Conservation (phyloP, 2,329 filamentous ascomycete species). For the Exserohilum turcica region DNA sequence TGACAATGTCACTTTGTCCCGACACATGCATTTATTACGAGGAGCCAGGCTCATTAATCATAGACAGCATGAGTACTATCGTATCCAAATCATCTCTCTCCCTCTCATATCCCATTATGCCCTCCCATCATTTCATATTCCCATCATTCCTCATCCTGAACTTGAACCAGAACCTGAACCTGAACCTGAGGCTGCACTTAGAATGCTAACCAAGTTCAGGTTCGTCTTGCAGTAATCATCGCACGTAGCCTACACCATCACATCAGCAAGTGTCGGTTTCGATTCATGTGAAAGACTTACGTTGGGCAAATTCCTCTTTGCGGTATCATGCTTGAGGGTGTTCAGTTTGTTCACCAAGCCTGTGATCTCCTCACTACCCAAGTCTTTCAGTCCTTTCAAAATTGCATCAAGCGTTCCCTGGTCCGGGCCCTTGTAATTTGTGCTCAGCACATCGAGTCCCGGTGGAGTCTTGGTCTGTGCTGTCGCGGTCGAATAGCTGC, state of each 20-base stretch:
- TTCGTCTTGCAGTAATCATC: conserved; percentile 25
- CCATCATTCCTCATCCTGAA: too few species aligned
- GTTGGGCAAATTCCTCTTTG: conserved; percentile 8
- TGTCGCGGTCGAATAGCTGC: conserved; percentile 17
- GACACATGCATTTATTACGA: background rate
- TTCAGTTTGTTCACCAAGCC: conserved; percentile 5
- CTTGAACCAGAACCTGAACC: too few species aligned
- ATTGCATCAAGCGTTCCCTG: conserved; percentile 12
- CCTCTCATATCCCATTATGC: background rate
- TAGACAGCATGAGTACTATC: background rate
- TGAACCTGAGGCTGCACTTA: too few species aligned
- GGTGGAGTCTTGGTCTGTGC: conserved; percentile 15
- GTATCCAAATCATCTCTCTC: too few species aligned
- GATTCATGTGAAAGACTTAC: background rate
- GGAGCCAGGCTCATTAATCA: background rate
- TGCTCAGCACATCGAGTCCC: conserved; percentile 26
- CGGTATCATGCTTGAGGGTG: conserved; percentile 16
- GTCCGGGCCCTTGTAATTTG: conserved; percentile 9
- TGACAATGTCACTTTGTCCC: background rate
- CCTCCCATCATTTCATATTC: too few species aligned
- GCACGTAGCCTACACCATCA: conserved; percentile 5
- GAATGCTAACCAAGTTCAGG: conserved; percentile 6
- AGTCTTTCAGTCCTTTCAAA: conserved; percentile 1
- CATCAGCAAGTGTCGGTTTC: background rate
- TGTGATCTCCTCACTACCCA: conserved; percentile 13